Evolutionary conservation across 768 basidiomycete genomes (phyloP).

Genomic region (Leccinum fibrillosum): DNA sequence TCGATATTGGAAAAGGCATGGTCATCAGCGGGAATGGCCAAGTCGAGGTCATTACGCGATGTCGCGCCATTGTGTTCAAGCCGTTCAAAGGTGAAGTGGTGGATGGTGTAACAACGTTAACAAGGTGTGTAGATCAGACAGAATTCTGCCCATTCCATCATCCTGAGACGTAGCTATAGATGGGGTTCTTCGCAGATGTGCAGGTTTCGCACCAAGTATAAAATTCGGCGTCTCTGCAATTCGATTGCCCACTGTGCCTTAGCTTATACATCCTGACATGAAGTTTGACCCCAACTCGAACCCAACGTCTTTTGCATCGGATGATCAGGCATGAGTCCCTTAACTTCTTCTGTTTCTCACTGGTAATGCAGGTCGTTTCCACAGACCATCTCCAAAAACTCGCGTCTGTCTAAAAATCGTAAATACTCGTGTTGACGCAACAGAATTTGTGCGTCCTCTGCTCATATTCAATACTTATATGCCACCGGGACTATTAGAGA

Average conservation of each 20-base stretch:
- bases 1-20: slow-evolving; percentile 91
- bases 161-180: slow-evolving; percentile 45
- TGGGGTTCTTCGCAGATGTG: slow-evolving; percentile 98
- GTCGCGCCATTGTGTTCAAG: slow-evolving; percentile 97
- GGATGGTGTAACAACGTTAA: slow-evolving; percentile 91
- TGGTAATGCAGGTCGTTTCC: background rate
- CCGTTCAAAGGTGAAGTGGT: slow-evolving; percentile 99
- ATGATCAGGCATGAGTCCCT: slow-evolving; percentile 63
- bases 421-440: slow-evolving; percentile 95
- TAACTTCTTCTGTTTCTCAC: background rate
- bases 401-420: slow-evolving; percentile 93
- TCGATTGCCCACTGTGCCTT: slow-evolving; percentile 5
- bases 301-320: slow-evolving; percentile 93
- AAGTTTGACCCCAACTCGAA: slow-evolving; percentile 94
- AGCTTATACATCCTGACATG: slow-evolving; percentile 95
- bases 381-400: slow-evolving; percentile 78
- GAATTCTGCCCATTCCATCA: background rate
- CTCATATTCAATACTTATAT: background rate
- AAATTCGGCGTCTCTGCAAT: slow-evolving; percentile 23
- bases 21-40: slow-evolving; percentile 89
- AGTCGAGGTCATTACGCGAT: slow-evolving; percentile 92
- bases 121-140: slow-evolving; percentile 57
- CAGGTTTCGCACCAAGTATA: slow-evolving; percentile 88
- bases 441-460: slow-evolving; percentile 77
- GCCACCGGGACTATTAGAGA: too few relatives aligned